Evolutionary conservation across 2,329 filamentous ascomycete genomes (phyloP).

Genomic region (Paracorniculantispora psalliotae): DNA sequence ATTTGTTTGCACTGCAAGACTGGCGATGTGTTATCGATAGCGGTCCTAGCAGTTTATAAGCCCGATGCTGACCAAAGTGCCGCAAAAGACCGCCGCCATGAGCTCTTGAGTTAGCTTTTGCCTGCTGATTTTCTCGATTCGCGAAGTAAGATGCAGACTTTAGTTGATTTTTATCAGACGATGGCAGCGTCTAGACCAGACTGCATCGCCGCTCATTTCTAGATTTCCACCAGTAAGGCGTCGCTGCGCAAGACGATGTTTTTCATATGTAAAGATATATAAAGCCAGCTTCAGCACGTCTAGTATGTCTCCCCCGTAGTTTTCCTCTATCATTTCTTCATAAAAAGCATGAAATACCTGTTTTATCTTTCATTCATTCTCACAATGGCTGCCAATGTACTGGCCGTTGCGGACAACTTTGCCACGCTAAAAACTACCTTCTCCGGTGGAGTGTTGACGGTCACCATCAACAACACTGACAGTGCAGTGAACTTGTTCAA

Average conservation of each 20-base stretch:
- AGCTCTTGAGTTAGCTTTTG: not conserved
- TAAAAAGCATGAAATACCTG: no score
- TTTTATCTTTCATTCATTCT: not conserved
- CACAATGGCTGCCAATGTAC: not conserved
- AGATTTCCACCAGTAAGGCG: no score
- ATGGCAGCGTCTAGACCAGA: no score
- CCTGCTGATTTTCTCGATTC: not conserved
- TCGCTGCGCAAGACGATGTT: no score
- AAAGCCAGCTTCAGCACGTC: no score
- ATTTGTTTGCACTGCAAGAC: no score
- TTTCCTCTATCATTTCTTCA: no score
- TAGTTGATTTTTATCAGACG: not conserved
- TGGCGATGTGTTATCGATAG: not conserved
- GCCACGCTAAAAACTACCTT: not conserved
- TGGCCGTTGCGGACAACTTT: not conserved
- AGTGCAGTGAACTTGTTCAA: not conserved
- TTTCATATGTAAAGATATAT: no score
- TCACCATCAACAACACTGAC: not conserved
- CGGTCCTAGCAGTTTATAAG: not conserved
- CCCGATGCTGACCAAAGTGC: not conserved
- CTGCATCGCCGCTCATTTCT: no score
- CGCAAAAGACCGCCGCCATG: not conserved
- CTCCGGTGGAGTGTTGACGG: not conserved
- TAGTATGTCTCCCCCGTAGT: no score
- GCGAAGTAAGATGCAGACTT: not conserved